Evolutionary conservation across 225 moss, liverwort and hornwort genomes (phyloP), one percentile per base, ranked within the genome.

Genomic region (Polytrichum formosum): DNA sequence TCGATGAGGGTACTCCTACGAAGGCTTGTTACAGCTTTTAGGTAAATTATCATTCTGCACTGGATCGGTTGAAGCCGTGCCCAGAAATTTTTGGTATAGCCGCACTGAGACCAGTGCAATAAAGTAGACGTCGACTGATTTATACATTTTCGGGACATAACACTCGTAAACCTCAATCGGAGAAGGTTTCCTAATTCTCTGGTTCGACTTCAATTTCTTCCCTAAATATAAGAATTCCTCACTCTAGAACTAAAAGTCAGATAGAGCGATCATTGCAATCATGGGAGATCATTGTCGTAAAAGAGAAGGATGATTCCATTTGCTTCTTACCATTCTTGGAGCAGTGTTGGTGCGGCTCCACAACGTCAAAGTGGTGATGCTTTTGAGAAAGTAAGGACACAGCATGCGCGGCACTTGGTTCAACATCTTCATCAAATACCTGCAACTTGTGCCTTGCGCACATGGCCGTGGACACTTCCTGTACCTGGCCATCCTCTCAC

Each of bases 381-480:
- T 22, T 7, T 53, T 53, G 18, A 67, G 21, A 17, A 67, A 67
- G 18, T 67, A 53, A 18, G 67, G 54, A 27, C 67, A 26, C 5
- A 21, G 25, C 18, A 67, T 22, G 6, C 22, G 67, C 27, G 53
- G 67, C 53, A 67, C 6, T 54, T 67, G 54, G 53, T 18, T 23
- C 54, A 67, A 67, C 67, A 67, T 67, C 67, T 67, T 67, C 16
- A 23, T 17, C 26, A 53, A 26, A 53, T 54, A 67, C 18, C 17
- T 28, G 53, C 54, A 67, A 58, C 6, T 58, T 20, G 6, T 1
- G 6, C 1, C 21, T 58, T 16, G 31, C 7, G 83, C 83, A 18
- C 83, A 83, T 10, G 71, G 37, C 60, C 68, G 65, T 10, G 83
- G 83, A 22, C 83, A 80, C 68, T 83, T 83, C 74, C 83, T 74